Conservation (phyloP, 208 protist genomes). For the Leishmania gerbilli region DNA sequence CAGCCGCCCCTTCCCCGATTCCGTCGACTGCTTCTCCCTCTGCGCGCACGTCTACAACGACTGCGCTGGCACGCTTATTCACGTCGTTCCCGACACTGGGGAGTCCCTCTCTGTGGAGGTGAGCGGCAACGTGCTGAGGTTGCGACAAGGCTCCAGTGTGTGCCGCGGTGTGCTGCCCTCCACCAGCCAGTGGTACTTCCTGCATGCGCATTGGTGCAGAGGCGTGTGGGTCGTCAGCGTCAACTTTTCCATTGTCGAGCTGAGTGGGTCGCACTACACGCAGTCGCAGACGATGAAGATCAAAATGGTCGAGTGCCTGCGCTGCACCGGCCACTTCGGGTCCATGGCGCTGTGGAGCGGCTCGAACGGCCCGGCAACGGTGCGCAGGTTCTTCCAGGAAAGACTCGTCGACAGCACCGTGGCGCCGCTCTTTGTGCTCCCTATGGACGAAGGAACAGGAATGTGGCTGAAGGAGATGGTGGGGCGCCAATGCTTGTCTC, state of each 20-base stretch:
- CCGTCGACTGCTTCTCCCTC: conserved; percentile 59
- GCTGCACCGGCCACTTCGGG: conserved; percentile 65
- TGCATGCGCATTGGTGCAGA: conserved; percentile 65
- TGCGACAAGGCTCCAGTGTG: conserved; percentile 45
- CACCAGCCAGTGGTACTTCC: conserved; percentile 58
- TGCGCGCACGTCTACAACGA: conserved; percentile 62
- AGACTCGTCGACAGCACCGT: conserved; percentile 28
- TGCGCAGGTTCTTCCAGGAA: conserved; percentile 31
- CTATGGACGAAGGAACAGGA: conserved; percentile 86
- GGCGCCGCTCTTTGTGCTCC: conserved; percentile 61
- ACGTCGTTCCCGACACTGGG: conserved; percentile 43
- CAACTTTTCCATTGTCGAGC: conserved; percentile 55
- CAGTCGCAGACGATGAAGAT: conserved; percentile 55
- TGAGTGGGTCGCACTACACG: conserved; percentile 56
- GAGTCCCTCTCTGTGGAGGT: conserved; percentile 35
- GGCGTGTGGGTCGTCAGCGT: conserved; percentile 69
- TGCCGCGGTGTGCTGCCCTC: conserved; percentile 59
- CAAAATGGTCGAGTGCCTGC: conserved; percentile 43
- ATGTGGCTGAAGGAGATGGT: conserved; percentile 84
- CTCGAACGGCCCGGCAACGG: conserved; percentile 25
- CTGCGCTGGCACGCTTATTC: conserved; percentile 59
- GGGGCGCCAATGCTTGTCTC: conserved; percentile 33
- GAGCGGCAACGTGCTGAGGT: conserved; percentile 36
- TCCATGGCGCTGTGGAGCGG: conserved; percentile 60
- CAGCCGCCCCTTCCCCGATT: conserved; percentile 22